These are phyloP conservation scores for Ceratopteris richardii DNA, from an alignment of 75 land plant species.

Conservation along the genomic window DNA sequence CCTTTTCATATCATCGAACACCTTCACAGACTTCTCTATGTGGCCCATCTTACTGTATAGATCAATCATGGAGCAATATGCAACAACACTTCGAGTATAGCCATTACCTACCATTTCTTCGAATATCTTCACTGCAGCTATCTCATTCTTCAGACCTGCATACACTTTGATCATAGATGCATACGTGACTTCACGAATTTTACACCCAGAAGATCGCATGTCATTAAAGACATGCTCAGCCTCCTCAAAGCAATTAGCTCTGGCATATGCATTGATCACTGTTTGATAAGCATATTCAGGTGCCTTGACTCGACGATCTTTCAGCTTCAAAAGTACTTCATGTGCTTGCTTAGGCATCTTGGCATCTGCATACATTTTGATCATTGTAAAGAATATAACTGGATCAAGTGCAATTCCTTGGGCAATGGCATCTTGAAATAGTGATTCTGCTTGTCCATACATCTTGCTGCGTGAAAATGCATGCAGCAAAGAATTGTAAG, in stretches of 20 bases:
- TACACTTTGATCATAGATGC: conserved; percentile 44
- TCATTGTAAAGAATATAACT: conserved; percentile 28
- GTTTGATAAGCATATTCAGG: conserved; percentile 54
- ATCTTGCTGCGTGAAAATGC: conserved; percentile 36
- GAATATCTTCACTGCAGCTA: conserved; percentile 37
- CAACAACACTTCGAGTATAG: conserved; percentile 51
- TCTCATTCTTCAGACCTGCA: conserved; percentile 14
- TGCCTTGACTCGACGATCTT: conserved; percentile 20
- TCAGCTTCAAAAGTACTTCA: conserved; percentile 37
- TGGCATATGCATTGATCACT: conserved; percentile 51
- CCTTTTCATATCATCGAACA: conserved; percentile 50
- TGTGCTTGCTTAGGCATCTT: conserved; percentile 40
- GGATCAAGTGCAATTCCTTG: conserved; percentile 33
- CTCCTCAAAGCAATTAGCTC: conserved; percentile 24
- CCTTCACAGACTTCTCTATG: conserved; percentile 45
- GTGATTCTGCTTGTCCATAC: conserved; percentile 26
- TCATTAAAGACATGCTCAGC: conserved; percentile 29
- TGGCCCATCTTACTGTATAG: conserved; percentile 67
- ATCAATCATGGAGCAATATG: conserved; percentile 56
- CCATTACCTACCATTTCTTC: conserved; percentile 39
- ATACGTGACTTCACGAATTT: conserved; percentile 56
- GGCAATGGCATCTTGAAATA: conserved; percentile 33
- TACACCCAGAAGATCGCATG: conserved; percentile 27
- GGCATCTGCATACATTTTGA: conserved; percentile 46
- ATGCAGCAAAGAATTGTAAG: conserved; percentile 45